These are phyloP conservation scores for Colletotrichum cereale DNA, from an alignment of 2,329 filamentous ascomycete species.

Conservation along the genomic window DNA sequence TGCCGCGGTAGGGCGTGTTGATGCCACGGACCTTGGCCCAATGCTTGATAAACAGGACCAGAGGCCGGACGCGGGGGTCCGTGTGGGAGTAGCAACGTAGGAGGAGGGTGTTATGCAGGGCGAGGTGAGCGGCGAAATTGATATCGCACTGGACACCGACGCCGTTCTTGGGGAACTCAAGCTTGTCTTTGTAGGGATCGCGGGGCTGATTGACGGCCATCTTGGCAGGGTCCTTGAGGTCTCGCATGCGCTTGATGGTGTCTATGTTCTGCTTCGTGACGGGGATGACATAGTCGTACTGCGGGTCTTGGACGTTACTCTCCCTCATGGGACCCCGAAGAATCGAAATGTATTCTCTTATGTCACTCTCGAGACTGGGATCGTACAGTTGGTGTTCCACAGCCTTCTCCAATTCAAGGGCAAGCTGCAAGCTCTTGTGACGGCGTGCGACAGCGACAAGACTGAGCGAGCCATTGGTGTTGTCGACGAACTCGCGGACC, in stretches of 20 bases:
- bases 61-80: constrained; percentile 80
- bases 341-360: constrained; percentile 64
- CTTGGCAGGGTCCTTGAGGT: constrained; percentile 63
- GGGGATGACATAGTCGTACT: constrained; percentile 53
- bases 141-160: constrained; percentile 92
- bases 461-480: constrained; percentile 42
- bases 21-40: constrained; percentile 90
- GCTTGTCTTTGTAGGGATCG: constrained; percentile 67
- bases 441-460: constrained; percentile 59
- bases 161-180: constrained; percentile 83
- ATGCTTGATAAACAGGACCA: constrained; percentile 89
- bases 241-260: constrained; percentile 58
- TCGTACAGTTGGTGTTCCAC: constrained; percentile 62
- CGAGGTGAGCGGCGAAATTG: constrained; percentile 89
- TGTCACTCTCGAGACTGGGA: constrained; percentile 47
- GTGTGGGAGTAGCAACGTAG: constrained; percentile 86
- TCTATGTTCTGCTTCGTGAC: constrained; percentile 49
- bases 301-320: constrained; percentile 40
- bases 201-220: constrained; percentile 64
- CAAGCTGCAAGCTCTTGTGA: constrained; percentile 69
- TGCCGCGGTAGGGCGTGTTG: constrained; percentile 88
- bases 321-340: constrained; percentile 56
- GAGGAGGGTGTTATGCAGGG: constrained; percentile 85
- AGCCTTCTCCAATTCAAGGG: constrained; percentile 66
- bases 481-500: constrained; percentile 32